These are phyloP conservation scores for Hyphopichia pseudoburtonii DNA, from an alignment of 1,139 yeast species.

Conservation along the genomic window DNA sequence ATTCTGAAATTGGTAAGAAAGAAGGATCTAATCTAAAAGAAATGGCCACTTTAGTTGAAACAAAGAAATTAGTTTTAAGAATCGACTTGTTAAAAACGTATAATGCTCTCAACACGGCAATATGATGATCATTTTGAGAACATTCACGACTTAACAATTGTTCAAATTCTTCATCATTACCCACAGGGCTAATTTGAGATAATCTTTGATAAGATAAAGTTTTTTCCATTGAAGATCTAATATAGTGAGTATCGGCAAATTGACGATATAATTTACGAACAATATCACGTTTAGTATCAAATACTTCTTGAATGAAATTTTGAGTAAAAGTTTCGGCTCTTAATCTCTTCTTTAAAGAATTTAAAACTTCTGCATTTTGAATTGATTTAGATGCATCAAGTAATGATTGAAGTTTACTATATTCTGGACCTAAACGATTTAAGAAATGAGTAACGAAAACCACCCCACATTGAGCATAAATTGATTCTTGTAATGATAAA, in stretches of 20 bases:
- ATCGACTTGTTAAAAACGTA: conserved; percentile 82
- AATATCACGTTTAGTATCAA: conserved; percentile 67
- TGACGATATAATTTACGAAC: conserved; percentile 85
- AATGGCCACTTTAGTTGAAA: conserved; percentile 91
- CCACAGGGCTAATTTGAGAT: conserved; percentile 72
- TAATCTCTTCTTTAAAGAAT: conserved; percentile 80
- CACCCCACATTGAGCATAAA: conserved; percentile 92
- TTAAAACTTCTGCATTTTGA: conserved; percentile 73
- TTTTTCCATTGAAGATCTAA: conserved; percentile 69
- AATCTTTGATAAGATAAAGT: conserved; percentile 89
- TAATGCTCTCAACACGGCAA: conserved; percentile 77
- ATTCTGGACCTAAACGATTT: conserved; percentile 92
- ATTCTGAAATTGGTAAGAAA: conserved; percentile 80
- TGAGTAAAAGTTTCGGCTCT: conserved; percentile 94
- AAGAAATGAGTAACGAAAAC: conserved; percentile 92
- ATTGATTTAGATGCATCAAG: conserved; percentile 61
- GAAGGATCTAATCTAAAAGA: conserved; percentile 88
- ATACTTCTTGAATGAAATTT: conserved; percentile 75
- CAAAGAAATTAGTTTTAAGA: conserved; percentile 90
- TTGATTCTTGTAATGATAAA: conserved; percentile 88
- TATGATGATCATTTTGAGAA: conserved; percentile 79
- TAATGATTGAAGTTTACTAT: conserved; percentile 63
- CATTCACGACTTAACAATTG: conserved; percentile 66
- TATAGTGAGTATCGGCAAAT: conserved; percentile 90
- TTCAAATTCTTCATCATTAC: conserved; percentile 74